These are phyloP conservation scores for Lasiodiplodia theobromae DNA, from an alignment of 2,329 filamentous ascomycete genomes.

Conservation along the genomic window DNA sequence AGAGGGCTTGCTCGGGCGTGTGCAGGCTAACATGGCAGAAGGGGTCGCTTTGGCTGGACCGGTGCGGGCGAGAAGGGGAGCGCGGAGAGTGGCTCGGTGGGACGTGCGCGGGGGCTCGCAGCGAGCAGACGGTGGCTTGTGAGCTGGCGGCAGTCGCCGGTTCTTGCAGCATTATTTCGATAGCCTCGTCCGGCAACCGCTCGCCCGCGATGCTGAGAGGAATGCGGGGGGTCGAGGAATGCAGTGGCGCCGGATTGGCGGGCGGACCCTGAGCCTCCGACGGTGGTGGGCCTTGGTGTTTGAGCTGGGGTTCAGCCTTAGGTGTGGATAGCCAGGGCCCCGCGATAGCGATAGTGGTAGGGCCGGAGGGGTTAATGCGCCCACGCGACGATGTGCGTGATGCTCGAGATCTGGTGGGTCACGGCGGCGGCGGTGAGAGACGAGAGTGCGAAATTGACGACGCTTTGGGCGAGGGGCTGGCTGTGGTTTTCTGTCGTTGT, in stretches of 20 bases:
- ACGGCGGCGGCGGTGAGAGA: conserved; percentile 14
- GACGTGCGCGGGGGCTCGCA: conserved; percentile 32
- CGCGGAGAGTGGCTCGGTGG: conserved; percentile 16
- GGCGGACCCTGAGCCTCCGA: conserved; percentile 6
- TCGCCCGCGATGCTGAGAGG: background rate
- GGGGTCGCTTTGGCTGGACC: background rate
- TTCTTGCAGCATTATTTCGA: conserved; percentile 10
- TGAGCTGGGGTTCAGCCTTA: conserved; percentile 11
- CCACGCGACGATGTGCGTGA: conserved; percentile 24
- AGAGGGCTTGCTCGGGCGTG: conserved; percentile 23
- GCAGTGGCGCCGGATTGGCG: background rate
- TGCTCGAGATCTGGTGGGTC: conserved; percentile 23
- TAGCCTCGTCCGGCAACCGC: conserved; percentile 6
- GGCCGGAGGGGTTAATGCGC: background rate
- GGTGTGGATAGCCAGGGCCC: conserved; percentile 1
- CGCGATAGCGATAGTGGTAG: conserved; percentile 12
- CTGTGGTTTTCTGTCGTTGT: background rate
- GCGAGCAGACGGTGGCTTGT: conserved; percentile 41
- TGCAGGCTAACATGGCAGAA: conserved; percentile 32
- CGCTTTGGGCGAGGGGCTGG: conserved; percentile 1
- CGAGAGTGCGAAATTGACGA: background rate
- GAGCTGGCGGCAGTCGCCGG: conserved; percentile 32
- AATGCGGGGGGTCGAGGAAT: conserved; percentile 1
- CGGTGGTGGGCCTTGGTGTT: conserved; percentile 15
- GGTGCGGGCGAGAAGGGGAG: conserved; percentile 22